Base-by-base conservation (phyloP, 2,329 filamentous ascomycete species). In the Aspergillus puulaauensis region DNA sequence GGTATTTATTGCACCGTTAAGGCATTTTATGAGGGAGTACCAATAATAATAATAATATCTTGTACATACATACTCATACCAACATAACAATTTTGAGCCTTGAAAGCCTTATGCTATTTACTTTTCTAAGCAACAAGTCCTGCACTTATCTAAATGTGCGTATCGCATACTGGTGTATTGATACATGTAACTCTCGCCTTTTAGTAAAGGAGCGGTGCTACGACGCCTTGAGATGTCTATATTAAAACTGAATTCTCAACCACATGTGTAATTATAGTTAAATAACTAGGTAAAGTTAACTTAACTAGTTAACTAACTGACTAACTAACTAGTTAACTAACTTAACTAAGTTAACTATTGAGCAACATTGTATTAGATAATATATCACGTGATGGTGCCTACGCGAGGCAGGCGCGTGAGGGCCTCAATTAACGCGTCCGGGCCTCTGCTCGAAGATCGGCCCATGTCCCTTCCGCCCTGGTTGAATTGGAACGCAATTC, bases 21-120 rank as follows among this genome's bases (percentile, higher is more conserved):
- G 57, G 56, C 57, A 54, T 52, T 46, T 59, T 54, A 45, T 61
- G 57, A 58, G 63, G 55, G 58, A 62, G 57, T 37, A 46, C 39
- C 52, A 52, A 31, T 66, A 65, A 58, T 65, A 65, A 58, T 66
- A 66, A 64, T 65, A 61, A 44, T 56, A 55, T 54, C 62, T 62
- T 66, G 64, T 66, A 65, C 57, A 49, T 49, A 54, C 39, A 49
- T 52, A 57, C 49, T 47, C 27, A 56, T 56, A 56, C 39, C 37
- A 37, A 54, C 33, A 54, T 53, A 48, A 35, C 53, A 46, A 35
- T 47, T 19, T 39, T 52, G 48, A 52, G 35, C 21, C 21, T 43
- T 54, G 14, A 39, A 49, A 40, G 37, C 11, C 8, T 43, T n/a
- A 27, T 45, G 24, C 27, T 7, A 9, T 2, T 33, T 35, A 24